Evolutionary conservation across 2,329 filamentous ascomycete species (phyloP), one percentile per base, ranked within the genome.

Genomic region (Cordyceps javanica): DNA sequence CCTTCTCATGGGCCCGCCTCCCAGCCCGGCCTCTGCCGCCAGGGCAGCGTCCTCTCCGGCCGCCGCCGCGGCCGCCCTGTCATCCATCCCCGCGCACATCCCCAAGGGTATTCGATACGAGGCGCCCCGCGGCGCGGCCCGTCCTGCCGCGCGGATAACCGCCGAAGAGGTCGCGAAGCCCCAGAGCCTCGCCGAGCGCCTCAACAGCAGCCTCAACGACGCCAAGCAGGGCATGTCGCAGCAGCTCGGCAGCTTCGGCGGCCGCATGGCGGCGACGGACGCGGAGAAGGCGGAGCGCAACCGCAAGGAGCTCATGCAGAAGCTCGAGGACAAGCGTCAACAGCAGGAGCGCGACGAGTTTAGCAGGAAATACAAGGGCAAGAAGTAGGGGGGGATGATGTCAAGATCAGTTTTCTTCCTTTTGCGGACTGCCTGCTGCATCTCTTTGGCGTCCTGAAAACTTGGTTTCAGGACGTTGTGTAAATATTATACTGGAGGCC

Each of bases 281-380:
- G 55, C 67, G 58, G 70, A 74, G 41, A 68, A 70, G 51, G 68
- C 70, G 1, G 71, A 70, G 63, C 65, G 67, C 62, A 67, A 68
- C 60, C 69, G 71, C 55, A 67, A 64, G 60, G 67, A 74, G 38
- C 60, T 68, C 55, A 60, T 73, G 14, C 66, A 65, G 41, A 69
- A 71, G 65, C 60, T 73, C 9, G 73, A 75, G 63, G 60, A 67
- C 13, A 68, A 68, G 64, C 66, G 71, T 23, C 64, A 64, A 52
- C 63, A 72, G 61, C 67, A 73, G 59, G 69, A 72, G 61, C 66
- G 70, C 3, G 67, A 71, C 16, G 69, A 72, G 60, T 73, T 73
- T 57, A 70, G 75, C 42, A 72, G 68, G 60, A 75, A 77, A 66
- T 76, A 74, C 67, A 71, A 73, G 69, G 41, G 41, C 9, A 55